Conservation (phyloP, 345 rosid genomes). For the Pistacia integerrima region DNA sequence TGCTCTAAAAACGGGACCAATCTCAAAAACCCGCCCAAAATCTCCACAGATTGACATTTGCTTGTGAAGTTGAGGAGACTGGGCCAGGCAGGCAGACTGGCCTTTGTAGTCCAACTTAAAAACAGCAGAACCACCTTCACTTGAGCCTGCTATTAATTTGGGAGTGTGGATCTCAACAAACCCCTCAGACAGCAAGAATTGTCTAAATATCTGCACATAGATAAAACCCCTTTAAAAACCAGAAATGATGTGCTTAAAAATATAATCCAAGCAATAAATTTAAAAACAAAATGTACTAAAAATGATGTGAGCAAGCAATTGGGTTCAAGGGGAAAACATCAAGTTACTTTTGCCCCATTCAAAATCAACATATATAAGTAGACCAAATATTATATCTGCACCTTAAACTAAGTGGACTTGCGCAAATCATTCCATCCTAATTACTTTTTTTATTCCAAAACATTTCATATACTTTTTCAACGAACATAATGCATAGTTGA, state of each 20-base stretch:
- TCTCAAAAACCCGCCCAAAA: conserved; percentile 73
- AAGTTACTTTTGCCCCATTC: neutral
- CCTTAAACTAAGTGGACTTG: neutral
- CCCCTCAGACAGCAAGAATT: conserved; percentile 49
- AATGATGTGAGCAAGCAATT: neutral
- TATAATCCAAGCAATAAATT: neutral
- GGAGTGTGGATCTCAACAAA: conserved; percentile 91
- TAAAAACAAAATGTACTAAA: neutral
- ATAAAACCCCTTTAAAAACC: neutral
- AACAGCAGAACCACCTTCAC: conserved; percentile 98
- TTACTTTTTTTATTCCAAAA: neutral
- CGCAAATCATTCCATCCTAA: neutral
- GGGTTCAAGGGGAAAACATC: neutral
- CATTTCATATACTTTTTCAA: too few species aligned
- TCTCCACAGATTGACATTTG: conserved; percentile 90
- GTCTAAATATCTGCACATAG: conserved; percentile 63
- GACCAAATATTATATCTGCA: neutral
- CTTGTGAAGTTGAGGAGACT: conserved; percentile 95
- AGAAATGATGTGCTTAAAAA: neutral
- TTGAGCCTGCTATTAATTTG: conserved; percentile 80
- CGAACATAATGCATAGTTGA: neutral
- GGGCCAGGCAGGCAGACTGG: conserved; percentile 85
- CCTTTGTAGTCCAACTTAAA: conserved; percentile 92
- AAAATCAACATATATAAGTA: neutral
- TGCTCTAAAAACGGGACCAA: conserved; percentile 89